These are phyloP conservation scores for Sphagnum magellanicum DNA, from an alignment of 228 moss, liverwort and hornwort genomes.

Conservation along the genomic window DNA sequence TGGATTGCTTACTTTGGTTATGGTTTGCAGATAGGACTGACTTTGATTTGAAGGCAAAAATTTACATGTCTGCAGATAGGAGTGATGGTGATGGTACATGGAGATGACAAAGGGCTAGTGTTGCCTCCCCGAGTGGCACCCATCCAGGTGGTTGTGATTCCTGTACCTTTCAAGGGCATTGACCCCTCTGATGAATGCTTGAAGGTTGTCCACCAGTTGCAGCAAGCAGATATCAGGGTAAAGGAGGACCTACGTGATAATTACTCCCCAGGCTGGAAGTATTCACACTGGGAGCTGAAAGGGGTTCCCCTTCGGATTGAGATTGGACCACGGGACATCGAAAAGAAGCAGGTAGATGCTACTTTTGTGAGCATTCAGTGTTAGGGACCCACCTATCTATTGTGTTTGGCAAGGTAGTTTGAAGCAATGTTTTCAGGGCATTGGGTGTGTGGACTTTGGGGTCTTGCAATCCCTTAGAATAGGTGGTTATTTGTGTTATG, in stretches of 20 bases:
- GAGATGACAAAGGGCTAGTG: constrained; percentile 88
- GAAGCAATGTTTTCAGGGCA: too few species aligned
- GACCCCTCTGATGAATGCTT: constrained; percentile 63
- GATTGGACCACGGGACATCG: constrained; percentile 78
- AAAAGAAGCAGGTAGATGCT: constrained; percentile 53
- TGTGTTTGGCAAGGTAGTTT: too few species aligned
- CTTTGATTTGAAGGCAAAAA: too few species aligned
- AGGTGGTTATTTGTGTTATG: background rate
- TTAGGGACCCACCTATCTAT: too few species aligned
- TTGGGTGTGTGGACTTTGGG: too few species aligned
- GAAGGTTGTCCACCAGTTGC: constrained; percentile 50
- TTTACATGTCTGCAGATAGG: constrained; percentile 46
- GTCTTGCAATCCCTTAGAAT: too few species aligned
- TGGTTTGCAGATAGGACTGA: too few species aligned
- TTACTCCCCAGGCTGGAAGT: constrained; percentile 74
- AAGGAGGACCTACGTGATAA: constrained; percentile 81
- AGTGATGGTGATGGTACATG: constrained; percentile 94
- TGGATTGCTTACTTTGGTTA: too few species aligned
- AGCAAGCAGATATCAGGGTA: constrained; percentile 63
- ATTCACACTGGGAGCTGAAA: constrained; percentile 83
- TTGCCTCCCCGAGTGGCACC: constrained; percentile 90
- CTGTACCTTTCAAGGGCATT: constrained; percentile 57
- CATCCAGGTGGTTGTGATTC: constrained; percentile 77
- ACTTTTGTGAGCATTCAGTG: too few species aligned
- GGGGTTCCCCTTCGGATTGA: constrained; percentile 85